A percentile compares a stretch with the other conserved stretches of the same genome.
These are phyloP conservation scores for Scytalidium sp. DNA, from an alignment of 2,329 filamentous ascomycete species.

Conservation along the genomic window DNA sequence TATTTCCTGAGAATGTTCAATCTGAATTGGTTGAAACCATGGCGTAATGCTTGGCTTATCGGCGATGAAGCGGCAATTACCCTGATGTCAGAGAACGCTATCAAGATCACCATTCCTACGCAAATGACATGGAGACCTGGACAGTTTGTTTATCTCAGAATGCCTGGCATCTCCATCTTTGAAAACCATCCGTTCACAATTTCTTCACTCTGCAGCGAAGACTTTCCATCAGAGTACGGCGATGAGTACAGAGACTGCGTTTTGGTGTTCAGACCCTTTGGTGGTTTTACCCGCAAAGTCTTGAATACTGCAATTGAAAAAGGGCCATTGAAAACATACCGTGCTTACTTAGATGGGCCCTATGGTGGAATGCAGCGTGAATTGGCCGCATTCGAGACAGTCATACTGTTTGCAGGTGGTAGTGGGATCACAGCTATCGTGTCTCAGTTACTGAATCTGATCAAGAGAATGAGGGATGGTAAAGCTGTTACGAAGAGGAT, in stretches of 20 bases:
- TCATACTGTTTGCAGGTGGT: conserved; percentile 88
- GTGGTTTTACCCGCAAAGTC: conserved; percentile 84
- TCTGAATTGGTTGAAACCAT: conserved; percentile 84
- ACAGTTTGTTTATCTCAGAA: conserved; percentile 91
- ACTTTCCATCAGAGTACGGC: conserved; percentile 90
- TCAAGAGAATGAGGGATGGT: conserved; percentile 92
- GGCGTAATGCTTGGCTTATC: conserved; percentile 76
- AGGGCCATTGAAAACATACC: conserved; percentile 87
- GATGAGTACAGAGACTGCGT: conserved; percentile 85
- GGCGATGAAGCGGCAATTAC: conserved; percentile 90
- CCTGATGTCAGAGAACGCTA: conserved; percentile 86
- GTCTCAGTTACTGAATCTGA: conserved; percentile 87
- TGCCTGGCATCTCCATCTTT: conserved; percentile 86
- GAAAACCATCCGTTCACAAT: conserved; percentile 97
- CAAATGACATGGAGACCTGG: conserved; percentile 91
- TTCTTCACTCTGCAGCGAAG: conserved; percentile 85
- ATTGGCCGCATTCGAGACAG: conserved; percentile 88
- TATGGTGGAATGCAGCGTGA: conserved; percentile 93
- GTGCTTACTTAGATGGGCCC: conserved; percentile 88
- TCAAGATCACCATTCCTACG: conserved; percentile 92
- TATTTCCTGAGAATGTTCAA: conserved; percentile 76
- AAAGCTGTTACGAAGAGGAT: conserved; percentile 91
- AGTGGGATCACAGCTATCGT: conserved; percentile 93
- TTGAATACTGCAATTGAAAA: conserved; percentile 80
- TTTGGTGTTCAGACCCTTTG: conserved; percentile 87